phyloP scores from a whole-genome alignment of 192 early-diverging fungal genomes.

The Entomortierella beljakovae region DNA sequence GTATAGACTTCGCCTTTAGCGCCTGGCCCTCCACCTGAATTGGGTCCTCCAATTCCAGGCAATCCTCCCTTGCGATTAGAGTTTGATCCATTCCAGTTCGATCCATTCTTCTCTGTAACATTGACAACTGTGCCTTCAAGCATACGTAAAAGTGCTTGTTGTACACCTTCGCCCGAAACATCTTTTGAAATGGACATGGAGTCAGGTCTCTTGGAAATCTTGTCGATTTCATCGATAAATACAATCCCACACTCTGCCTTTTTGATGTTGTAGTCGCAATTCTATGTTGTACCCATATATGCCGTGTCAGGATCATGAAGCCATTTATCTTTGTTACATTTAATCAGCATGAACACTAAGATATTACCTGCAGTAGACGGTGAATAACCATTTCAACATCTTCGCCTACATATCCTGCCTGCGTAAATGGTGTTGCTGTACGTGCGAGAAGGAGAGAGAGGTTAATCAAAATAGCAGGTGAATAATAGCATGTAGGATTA shows the following conservation, averaged over 20 bases:
- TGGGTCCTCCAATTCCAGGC: constrained; percentile 44
- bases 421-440: constrained; percentile 85
- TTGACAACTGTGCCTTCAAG: constrained; percentile 90
- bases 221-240: constrained; percentile 96
- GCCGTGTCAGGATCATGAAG: too few species aligned
- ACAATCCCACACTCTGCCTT: constrained; percentile 89
- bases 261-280: constrained; percentile 88
- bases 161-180: constrained; percentile 94
- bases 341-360: too few species aligned
- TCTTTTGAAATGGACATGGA: constrained; percentile 80
- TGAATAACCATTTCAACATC: constrained; percentile 91
- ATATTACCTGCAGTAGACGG: constrained; percentile 79
- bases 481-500: neutral
- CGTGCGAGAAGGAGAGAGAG: neutral
- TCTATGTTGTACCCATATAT: constrained; percentile 41
- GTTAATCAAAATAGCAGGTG: neutral
- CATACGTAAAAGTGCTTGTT: constrained; percentile 88
- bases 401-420: constrained; percentile 92
- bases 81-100: constrained; percentile 48
- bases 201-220: constrained; percentile 85
- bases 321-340: too few species aligned
- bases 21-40: constrained; percentile 32
- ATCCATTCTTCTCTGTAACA: constrained; percentile 84
- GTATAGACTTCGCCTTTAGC: constrained; percentile 85
- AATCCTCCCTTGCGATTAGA: constrained; percentile 31